These are phyloP conservation scores for Monilinia fructicola DNA, from an alignment of 2,329 filamentous ascomycete genomes.

Conservation along the genomic window DNA sequence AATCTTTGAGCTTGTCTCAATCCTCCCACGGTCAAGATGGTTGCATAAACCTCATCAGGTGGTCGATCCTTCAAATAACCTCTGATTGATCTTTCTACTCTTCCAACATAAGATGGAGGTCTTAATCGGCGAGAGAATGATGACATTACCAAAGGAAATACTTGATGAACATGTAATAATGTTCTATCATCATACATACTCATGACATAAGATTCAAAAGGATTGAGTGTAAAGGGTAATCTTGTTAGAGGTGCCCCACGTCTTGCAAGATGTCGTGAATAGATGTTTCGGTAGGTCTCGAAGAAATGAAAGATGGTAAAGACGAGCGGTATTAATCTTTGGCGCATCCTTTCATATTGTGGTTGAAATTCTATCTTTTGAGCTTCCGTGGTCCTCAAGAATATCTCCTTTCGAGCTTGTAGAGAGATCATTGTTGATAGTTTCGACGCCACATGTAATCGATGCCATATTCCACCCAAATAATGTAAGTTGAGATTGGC, in stretches of 20 bases:
- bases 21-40: conserved; percentile 60
- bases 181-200: conserved; percentile 64
- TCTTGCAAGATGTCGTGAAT: conserved; percentile 56
- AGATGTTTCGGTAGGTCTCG: conserved; percentile 60
- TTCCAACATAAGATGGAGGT: conserved; percentile 63
- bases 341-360: conserved; percentile 63
- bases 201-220: conserved; percentile 62
- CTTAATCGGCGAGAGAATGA: conserved; percentile 63
- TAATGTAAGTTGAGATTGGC: conserved; percentile 57
- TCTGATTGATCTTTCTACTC: conserved; percentile 60
- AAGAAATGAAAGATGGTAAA: conserved; percentile 69
- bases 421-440: conserved; percentile 61
- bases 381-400: conserved; percentile 56
- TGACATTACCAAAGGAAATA: conserved; percentile 63
- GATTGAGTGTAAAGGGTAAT: conserved; percentile 60
- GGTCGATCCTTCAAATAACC: conserved; percentile 64
- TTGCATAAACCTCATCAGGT: conserved; percentile 60
- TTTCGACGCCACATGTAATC: conserved; percentile 63
- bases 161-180: conserved; percentile 61
- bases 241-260: conserved; percentile 51
- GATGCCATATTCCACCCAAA: conserved; percentile 64
- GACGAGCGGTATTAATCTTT: conserved; percentile 60
- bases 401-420: conserved; percentile 65
- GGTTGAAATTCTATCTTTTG: conserved; percentile 58
- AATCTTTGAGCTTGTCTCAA: conserved; percentile 62